Percentiles rank a stretch among this genome's conserved stretches.
Conservation (phyloP, 208 protist genomes). For the Novymonas esmeraldas region DNA sequence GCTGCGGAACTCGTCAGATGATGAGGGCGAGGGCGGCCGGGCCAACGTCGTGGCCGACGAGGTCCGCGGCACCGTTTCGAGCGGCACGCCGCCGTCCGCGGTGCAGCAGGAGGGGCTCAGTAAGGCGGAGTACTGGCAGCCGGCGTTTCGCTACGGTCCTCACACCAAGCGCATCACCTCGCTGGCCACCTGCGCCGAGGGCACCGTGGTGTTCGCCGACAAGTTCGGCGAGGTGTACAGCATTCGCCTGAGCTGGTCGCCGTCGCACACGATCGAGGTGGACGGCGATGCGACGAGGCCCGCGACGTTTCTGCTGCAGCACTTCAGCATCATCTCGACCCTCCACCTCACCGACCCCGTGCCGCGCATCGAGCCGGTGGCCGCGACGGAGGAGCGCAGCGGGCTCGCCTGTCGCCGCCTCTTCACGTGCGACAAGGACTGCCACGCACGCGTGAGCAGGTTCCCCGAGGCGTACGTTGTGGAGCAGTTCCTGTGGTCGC, state of each 20-base stretch:
- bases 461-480: slow-evolving; percentile 82
- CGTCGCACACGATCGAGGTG: slow-evolving; percentile 53
- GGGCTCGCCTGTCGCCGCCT: slow-evolving; percentile 48
- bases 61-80: background rate
- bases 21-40: slow-evolving; percentile 9
- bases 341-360: slow-evolving; percentile 69
- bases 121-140: slow-evolving; percentile 41
- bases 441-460: slow-evolving; percentile 76
- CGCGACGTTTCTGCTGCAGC: slow-evolving; percentile 73
- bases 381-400: slow-evolving; percentile 31
- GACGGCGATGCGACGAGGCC: slow-evolving; percentile 42
- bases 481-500: slow-evolving; percentile 84
- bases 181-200: slow-evolving; percentile 51
- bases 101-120: slow-evolving; percentile 16
- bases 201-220: slow-evolving; percentile 83
- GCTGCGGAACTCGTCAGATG: slow-evolving; percentile 24
- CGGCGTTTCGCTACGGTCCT: slow-evolving; percentile 70
- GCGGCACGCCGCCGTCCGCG: background rate
- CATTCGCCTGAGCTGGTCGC: slow-evolving; percentile 57
- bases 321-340: slow-evolving; percentile 82
- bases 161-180: slow-evolving; percentile 87
- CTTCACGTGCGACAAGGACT: slow-evolving; percentile 87
- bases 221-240: slow-evolving; percentile 91
- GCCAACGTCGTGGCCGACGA: slow-evolving; percentile 20
- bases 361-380: slow-evolving; percentile 37